Base-by-base conservation (phyloP, 306 rosid species). In the Purshia tridentata region DNA sequence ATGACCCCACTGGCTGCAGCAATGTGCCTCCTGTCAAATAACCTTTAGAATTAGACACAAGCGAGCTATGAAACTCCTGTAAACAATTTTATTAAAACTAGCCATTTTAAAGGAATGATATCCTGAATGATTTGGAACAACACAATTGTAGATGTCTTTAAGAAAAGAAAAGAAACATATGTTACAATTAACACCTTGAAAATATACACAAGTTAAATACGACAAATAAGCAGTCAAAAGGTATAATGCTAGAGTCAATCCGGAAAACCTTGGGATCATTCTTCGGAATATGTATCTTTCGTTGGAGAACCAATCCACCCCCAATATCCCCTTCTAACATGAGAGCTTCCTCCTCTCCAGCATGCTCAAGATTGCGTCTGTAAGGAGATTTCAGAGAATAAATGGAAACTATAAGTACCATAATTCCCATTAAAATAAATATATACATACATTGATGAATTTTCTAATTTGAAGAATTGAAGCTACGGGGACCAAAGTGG, bases 1-100 rank as follows among this genome's bases (percentile, higher is more conserved):
- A 73, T 93, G 98, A 75, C 98, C 98, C 98, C 98, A 93, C 82
- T 93, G 98, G 82, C 97, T 93, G 77, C 98, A 93, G 85, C 97
- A 93, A 80, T 93, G 98, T 47, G 98, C 98, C 88, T 93, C 98
- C 98, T 93, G 87, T 77, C 75, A 84, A 77, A 65, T 47, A 81
- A 76, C 60, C 64, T 65, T 64, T 41, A 8, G 51, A 50, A 65
- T 35, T 66, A 73, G 77, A 81, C 67, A 69, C 46, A 40, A 12
- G 20, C 46, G 9, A 47, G 20, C 13, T 47, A 46, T 66, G 41
- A 52, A 45, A 15, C 59, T 29, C 22, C 29, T 4, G 10, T 16
- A 60, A 5, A 29, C 35, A 42, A 58, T 23, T 23, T 58, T 10
- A n/a, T 14, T 60, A 39, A 37, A 14, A 35, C 0, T 6, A 29